Evolutionary conservation across 176 grass and related monocot species (phyloP).

Genomic region (Eleusine coracana): DNA sequence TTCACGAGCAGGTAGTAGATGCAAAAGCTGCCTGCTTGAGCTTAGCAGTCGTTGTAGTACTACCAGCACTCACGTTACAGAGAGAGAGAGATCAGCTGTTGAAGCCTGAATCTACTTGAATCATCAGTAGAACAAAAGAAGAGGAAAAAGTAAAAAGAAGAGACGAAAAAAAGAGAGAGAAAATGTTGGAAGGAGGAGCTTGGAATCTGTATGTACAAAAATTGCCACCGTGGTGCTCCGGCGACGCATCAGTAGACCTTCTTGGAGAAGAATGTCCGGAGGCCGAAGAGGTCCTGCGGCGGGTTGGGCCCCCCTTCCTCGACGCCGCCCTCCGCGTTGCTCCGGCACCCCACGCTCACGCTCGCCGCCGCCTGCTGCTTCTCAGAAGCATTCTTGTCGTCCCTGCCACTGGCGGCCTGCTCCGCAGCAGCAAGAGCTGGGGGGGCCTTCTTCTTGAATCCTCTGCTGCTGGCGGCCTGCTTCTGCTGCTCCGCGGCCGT

Average conservation of each 20-base stretch:
- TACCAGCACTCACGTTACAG: neutral
- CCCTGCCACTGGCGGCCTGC: neutral
- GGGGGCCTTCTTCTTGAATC: constrained; percentile 31
- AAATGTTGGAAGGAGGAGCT: neutral
- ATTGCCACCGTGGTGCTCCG: neutral
- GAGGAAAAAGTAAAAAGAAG: neutral
- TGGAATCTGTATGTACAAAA: constrained; percentile 42
- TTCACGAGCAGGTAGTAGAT: neutral
- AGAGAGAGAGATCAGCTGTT: neutral
- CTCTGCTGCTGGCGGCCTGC: neutral
- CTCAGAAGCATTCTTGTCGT: neutral
- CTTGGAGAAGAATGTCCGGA: constrained; percentile 94
- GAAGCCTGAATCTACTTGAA: constrained; percentile 14
- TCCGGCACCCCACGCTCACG: constrained; percentile 69
- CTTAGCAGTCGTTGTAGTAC: neutral
- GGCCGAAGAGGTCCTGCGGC: constrained; percentile 56
- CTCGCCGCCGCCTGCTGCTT: neutral
- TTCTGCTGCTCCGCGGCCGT: constrained; percentile 52
- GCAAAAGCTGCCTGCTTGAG: constrained; percentile 7
- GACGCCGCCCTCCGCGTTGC: constrained; percentile 41
- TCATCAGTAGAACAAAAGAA: neutral
- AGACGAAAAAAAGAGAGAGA: neutral
- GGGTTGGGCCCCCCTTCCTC: constrained; percentile 35
- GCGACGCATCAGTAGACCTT: constrained; percentile 64
- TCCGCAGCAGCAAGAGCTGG: neutral